A percentile compares a stretch with the other conserved stretches of the same genome.
Conservation (phyloP, 345 rosid genomes). For the Euphorbia lathyris region DNA sequence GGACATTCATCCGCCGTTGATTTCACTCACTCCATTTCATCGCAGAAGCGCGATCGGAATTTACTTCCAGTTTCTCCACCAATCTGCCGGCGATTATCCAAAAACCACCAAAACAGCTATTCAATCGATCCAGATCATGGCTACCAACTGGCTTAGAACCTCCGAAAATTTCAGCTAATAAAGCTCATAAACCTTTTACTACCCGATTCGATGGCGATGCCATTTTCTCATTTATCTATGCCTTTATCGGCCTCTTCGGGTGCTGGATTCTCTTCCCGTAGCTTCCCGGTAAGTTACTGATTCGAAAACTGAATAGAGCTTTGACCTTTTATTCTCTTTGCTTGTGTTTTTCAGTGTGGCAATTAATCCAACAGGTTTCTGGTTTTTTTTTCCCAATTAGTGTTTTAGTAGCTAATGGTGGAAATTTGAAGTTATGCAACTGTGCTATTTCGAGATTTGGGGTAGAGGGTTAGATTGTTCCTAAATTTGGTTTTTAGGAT, state of each 20-base stretch:
- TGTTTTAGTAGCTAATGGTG: background rate
- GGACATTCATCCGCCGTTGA: too few relatives aligned
- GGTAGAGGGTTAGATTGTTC: too few relatives aligned
- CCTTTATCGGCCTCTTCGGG: constrained; percentile 21
- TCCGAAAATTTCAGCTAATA: background rate
- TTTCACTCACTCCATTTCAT: too few relatives aligned
- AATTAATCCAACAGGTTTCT: background rate
- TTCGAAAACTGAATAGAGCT: background rate
- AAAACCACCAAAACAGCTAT: background rate
- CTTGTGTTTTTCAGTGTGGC: background rate
- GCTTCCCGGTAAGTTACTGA: constrained; percentile 22
- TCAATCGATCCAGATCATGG: background rate
- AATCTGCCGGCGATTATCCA: background rate
- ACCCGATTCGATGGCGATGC: constrained; percentile 23
- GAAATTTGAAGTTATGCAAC: background rate
- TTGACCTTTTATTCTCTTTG: background rate
- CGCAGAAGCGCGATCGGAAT: background rate
- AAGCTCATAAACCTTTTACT: background rate
- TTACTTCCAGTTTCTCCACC: background rate
- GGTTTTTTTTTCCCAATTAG: background rate
- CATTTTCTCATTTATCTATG: constrained; percentile 20
- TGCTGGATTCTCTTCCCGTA: constrained; percentile 2
- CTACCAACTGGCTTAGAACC: background rate
- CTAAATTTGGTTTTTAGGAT: too few relatives aligned
- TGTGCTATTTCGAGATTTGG: too few relatives aligned